Evolutionary conservation across 2,329 filamentous ascomycete species (phyloP), one percentile per base, ranked within the genome.

Genomic region (Zasmidium cellare): DNA sequence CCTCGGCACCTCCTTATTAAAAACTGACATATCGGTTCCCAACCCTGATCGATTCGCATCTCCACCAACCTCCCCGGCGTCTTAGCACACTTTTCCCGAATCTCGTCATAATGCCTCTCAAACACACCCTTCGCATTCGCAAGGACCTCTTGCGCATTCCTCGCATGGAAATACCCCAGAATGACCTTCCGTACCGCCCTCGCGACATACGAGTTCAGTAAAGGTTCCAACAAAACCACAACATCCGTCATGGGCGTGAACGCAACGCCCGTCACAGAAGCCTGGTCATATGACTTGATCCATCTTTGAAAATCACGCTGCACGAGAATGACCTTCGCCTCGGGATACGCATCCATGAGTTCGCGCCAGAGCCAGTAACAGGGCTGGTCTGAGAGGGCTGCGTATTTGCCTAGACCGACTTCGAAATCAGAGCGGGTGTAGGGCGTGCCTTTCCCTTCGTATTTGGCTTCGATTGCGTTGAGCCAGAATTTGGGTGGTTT

Each of bases 341-440:
- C 68, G 0, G 69, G 67, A 46, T 72, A 72, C 2, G 63, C 62
- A 24, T 57, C 47, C 47, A 70, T 62, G 24, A 71, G 56, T 6
- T 72, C 69, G 46, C 22, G 46, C 46, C 22, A 28, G 2, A 49
- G 46, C 12, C 14, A 49, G 23, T 12, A 49, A 22, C 2, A 19
- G 14, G 46, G 46, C 46, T 25, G 3, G 20, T 55, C 53, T 44
- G 46, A 41, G 20, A 55, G 25, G 28, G 25, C 53, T 18, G 20
- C 53, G 38, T 22, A 55, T n/a, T 20, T 28, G 6, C 31, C 53
- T 12, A 55, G 46, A 19, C 25, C 25, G 2, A 38, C 25, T 19
- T 55, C 31, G 31, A 50, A 55, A 16, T 49, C 46, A 14, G 50
- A 19, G 19, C 22, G 35, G 3, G 46, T 55, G 16, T 48, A 38